Base-by-base conservation (phyloP, 2,329 filamentous ascomycete genomes). In the Coniochaeta sp. region DNA sequence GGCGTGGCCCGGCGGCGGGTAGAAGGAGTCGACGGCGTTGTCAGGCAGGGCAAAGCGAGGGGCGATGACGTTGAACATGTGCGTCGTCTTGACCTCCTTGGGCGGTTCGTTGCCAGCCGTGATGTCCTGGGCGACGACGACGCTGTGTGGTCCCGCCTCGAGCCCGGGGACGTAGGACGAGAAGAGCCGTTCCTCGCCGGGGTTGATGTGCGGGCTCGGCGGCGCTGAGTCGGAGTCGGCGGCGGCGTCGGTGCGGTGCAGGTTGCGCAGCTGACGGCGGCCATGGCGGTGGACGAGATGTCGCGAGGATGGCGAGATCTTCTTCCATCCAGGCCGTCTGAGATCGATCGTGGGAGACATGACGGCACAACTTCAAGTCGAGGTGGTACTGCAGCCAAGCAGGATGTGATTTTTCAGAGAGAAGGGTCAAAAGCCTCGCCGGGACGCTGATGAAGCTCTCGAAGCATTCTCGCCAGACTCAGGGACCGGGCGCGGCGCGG, bases 1-100 rank as follows among this genome's bases (percentile, higher is more conserved):
- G 0, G 61, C 44, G 57, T 77, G 69, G 0, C 76, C 78, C 0
- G 65, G 55, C 0, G 75, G 73, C 0, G 79, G 78, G 62, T 77
- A 79, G 0, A 66, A 58, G 0, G 70, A 74, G 65, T 79, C 61
- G 3, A 80, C 62, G 0, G 57, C 59, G 0, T 68, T 69, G 1
- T 69, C 67, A 0, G 71, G 72, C 1, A 79, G 61, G 0, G 63
- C 61, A 59, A 74, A 77, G 24, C 69, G 70, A 1, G 74, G 75
- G 1, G 71, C 72, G 3, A 71, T 66, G 10, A 77, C 75, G 1
- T 64, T 65, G 61, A 79, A 78, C 5, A 57, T 42, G 44, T 72
- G 68, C 5, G 36, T 54, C 8, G 24, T n/a, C 3, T 30, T 4
- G 1, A 30, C 50, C 24, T 56, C 52, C 4, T 19, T 47, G 12